Evolutionary conservation across 805 yeast species (phyloP), one percentile per base, ranked within the genome.

Genomic region (Zygotorulaspora florentina): DNA sequence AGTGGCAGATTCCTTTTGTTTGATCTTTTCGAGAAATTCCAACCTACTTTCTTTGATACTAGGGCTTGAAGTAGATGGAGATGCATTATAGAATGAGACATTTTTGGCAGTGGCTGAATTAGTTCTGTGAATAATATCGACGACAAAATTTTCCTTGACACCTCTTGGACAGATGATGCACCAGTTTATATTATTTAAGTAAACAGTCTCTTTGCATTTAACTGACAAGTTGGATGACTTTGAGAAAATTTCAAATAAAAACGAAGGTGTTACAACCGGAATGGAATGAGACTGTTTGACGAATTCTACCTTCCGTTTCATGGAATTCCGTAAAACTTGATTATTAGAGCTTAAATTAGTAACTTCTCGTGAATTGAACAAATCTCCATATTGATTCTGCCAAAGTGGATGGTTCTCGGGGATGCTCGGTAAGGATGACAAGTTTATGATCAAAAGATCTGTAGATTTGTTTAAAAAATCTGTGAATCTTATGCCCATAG

Each of bases 161-260:
- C 64, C 65, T 40, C 56, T 55, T 6, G 67, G 66, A 45, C 66
- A 62, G 27, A 55, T 50, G n/a, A 65, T 51, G 45, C 67, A 62
- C 69, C 69, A 65, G 35, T 56, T 56, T 8, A 49, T 41, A 44
- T 64, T 61, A 42, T 63, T 64, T 7, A 64, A 43, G 26, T 52
- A 49, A 1, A 40, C 47, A 1, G 47, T 26, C 2, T 44, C 39
- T 10, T 40, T 35, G 10, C 28, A 25, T 8, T 38, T 15, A 2
- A 40, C 35, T 8, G 13, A 20, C 8, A 43, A n/a, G 17, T 40
- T 45, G 5, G 45, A 26, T 3, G 54, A 38, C 18, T 55, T 46
- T 7, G 52, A 34, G 30, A 64, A 54, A 10, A 65, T 37, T 18
- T 57, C 61, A 42, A 63, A 48, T 13, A 64, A 28, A 34, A 65